These are phyloP conservation scores for Stemphylium beticola DNA, from an alignment of 2,329 filamentous ascomycete genomes.

Conservation along the genomic window DNA sequence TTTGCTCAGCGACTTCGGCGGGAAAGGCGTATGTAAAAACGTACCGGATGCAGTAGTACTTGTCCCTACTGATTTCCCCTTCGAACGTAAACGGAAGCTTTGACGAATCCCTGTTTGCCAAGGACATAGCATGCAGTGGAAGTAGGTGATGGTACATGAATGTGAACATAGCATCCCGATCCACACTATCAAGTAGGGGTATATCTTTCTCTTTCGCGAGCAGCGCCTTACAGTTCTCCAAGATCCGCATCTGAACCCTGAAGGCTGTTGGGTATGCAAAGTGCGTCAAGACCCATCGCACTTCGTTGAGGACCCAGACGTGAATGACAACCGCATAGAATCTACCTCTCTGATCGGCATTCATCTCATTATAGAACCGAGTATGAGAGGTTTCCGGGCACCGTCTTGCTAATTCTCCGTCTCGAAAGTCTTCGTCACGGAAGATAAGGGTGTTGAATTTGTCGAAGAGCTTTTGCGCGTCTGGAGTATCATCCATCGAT, in stretches of 20 bases:
- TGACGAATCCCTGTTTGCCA: slow-evolving; percentile 22
- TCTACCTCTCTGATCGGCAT: slow-evolving; percentile 27
- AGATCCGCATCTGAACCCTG: slow-evolving; percentile 1
- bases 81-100: slow-evolving; percentile 29
- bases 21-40: not conserved
- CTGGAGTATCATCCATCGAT: slow-evolving; percentile 9
- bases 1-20: not conserved
- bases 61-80: slow-evolving; percentile 8
- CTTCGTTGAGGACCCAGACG: slow-evolving; percentile 34
- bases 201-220: not conserved
- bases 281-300: slow-evolving; percentile 32
- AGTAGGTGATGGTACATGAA: slow-evolving; percentile 37
- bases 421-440: slow-evolving; percentile 10
- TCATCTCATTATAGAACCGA: slow-evolving; percentile 14
- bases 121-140: slow-evolving; percentile 19
- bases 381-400: slow-evolving; percentile 8
- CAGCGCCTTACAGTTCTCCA: not conserved
- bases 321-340: slow-evolving; percentile 28
- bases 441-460: slow-evolving; percentile 6
- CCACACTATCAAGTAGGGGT: slow-evolving; percentile 25
- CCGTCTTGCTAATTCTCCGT: slow-evolving; percentile 2
- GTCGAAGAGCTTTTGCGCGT: slow-evolving; percentile 5
- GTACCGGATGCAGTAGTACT: slow-evolving; percentile 10
- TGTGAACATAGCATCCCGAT: slow-evolving; percentile 25
- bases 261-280: slow-evolving; percentile 15